These are phyloP conservation scores for Sphaerulina populicola DNA, from an alignment of 2,329 filamentous ascomycete species.

Conservation along the genomic window DNA sequence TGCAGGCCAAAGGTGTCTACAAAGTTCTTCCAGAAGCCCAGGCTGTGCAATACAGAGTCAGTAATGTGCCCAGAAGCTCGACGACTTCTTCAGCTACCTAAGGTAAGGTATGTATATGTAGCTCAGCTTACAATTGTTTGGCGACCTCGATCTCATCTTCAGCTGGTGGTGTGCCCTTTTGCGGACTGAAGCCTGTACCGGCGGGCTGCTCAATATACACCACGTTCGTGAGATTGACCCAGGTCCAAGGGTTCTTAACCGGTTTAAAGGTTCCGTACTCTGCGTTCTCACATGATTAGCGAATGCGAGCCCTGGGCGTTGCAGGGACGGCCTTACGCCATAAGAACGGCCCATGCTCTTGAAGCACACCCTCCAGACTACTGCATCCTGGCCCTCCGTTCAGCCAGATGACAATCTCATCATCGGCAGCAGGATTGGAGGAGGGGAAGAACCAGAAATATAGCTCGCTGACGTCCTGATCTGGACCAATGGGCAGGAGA, in stretches of 20 bases:
- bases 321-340: conserved; percentile 29
- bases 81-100: too few species aligned
- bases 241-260: conserved; percentile 42
- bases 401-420: conserved; percentile 36
- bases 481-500: conserved; percentile 29
- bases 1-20: conserved; percentile 41
- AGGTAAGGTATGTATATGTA: too few species aligned
- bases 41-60: neutral
- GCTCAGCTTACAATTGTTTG: conserved; percentile 13
- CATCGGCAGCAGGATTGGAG: conserved; percentile 34
- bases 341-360: conserved; percentile 41
- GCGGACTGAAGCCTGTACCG: conserved; percentile 33
- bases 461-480: conserved; percentile 31
- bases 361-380: conserved; percentile 41
- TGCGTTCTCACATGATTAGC: neutral
- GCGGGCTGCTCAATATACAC: conserved; percentile 42
- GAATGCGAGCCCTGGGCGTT: neutral
- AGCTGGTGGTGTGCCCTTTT: conserved; percentile 31
- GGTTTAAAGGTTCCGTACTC: conserved; percentile 38
- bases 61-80: too few species aligned
- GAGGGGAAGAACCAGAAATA: conserved; percentile 47
- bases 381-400: conserved; percentile 42
- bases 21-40: conserved; percentile 46
- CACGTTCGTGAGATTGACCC: conserved; percentile 46
- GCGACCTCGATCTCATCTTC: conserved; percentile 37